Conservation (phyloP, 2,329 filamentous ascomycete species). For the Xylaria sp. region DNA sequence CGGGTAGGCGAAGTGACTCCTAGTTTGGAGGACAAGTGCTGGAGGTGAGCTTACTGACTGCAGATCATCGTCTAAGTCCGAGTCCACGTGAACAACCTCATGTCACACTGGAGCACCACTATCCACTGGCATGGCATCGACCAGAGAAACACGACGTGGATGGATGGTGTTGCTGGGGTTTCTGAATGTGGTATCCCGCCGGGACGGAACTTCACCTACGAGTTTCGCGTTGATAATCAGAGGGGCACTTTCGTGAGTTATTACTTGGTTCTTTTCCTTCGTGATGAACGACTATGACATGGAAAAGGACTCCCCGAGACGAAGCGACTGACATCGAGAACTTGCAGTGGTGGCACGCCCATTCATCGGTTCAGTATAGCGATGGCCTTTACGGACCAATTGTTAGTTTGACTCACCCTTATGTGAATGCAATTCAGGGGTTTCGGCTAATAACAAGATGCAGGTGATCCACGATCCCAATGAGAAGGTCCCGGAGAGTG, state of each 20-base stretch:
- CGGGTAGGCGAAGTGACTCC: no score
- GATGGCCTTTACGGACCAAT: constrained; percentile 60
- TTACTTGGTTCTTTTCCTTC: not conserved
- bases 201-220: constrained; percentile 52
- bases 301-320: no score
- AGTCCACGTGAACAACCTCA: constrained; percentile 37
- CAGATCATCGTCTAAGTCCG: constrained; percentile 24
- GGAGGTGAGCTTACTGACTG: not conserved
- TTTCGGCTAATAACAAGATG: constrained; percentile 1
- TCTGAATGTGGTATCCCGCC: constrained; percentile 57
- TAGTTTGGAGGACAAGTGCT: no score
- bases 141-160: constrained; percentile 57
- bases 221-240: constrained; percentile 46
- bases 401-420: constrained; percentile 33
- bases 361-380: constrained; percentile 55
- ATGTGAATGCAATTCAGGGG: not conserved
- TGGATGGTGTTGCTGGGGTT: constrained; percentile 60
- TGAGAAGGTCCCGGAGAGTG: constrained; percentile 28
- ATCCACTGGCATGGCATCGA: constrained; percentile 67
- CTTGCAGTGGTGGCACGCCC: constrained; percentile 53
- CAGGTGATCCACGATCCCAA: constrained; percentile 36
- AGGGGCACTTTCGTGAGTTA: constrained; percentile 33
- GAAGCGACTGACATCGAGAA: not conserved
- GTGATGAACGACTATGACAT: not conserved
- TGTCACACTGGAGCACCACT: constrained; percentile 40